Evolutionary conservation across 192 early-diverging fungal species (phyloP), one percentile per base, ranked within the genome.

Genomic region (Coemansia sp.): DNA sequence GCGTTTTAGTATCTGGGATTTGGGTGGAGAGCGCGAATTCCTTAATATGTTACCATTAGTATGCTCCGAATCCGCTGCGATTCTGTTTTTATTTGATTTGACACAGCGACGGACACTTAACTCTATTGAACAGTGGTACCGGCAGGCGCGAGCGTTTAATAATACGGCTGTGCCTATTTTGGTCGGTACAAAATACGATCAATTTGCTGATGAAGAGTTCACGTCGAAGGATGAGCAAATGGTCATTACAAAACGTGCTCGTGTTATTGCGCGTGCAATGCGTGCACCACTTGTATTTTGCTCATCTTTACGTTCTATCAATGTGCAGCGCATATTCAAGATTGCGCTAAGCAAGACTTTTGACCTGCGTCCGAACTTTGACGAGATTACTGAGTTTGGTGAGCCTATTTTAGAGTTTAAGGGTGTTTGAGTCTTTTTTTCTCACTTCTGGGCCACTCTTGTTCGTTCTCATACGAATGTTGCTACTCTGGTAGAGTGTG

Each of bases 261-360:
- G 94, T 61, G 88, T 88, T 59, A 94, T 91, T 80, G 90, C 96
- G 0, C 86, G 88, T 17, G 96, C 94, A n/a, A 98, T 98, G 96
- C 88, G 88, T 52, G 94, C 96, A 5, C 89, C 96, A 21, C 82
- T 98, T 39, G 91, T 98, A 36, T 98, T 96, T 76, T 96, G 94
- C 66, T 95, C 93, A 39, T 95, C 94, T 17, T 86, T 94, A 25
- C 89, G 93, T 61, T 92, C 92, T 9, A 98, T 98, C 69, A 98
- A 98, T 63, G 92, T 98, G 31, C 93, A 98, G 85, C 92, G 95
- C 70, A 95, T 98, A 57, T 98, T 96, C 84, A 98, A 98, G 84
- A 95, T 98, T 63, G 91, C 96, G 2, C 70, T 98, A 17, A 87
- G 89, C 53, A 95, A 95, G 72, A 93, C 92, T 7, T 98, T 96